A percentile compares a stretch with the other conserved stretches of the same genome.
These are phyloP conservation scores for Cucurbita argyrosperma DNA, from an alignment of 306 rosid genomes.

Conservation along the genomic window DNA sequence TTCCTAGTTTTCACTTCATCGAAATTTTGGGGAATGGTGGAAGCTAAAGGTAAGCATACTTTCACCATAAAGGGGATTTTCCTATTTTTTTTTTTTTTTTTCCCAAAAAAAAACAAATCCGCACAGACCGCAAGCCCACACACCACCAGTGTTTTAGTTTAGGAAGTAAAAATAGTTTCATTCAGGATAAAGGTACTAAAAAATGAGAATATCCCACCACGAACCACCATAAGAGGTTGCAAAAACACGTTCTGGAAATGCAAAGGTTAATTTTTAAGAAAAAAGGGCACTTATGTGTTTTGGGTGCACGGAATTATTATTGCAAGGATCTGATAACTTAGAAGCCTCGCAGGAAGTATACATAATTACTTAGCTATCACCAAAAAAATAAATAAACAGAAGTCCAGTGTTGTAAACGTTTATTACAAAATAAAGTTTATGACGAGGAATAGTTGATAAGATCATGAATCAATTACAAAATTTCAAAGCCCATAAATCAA, in stretches of 20 bases:
- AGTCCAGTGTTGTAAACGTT: neutral
- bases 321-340: neutral
- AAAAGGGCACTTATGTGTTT: neutral
- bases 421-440: conserved; percentile 3
- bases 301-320: neutral
- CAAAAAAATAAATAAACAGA: neutral
- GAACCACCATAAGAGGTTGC: neutral
- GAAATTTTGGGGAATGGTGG: too few species aligned
- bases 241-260: neutral
- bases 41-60: neutral
- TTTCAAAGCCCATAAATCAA: conserved; percentile 14
- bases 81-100: too few species aligned
- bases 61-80: too few species aligned
- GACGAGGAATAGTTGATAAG: neutral
- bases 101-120: too few species aligned
- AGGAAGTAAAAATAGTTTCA: neutral
- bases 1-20: too few species aligned
- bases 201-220: neutral
- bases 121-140: too few species aligned
- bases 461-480: conserved; percentile 3
- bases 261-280: neutral
- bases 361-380: neutral
- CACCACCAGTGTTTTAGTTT: neutral
- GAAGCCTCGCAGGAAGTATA: neutral
- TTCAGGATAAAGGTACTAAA: neutral